Conservation (phyloP, 208 protist genomes). For the Naegleria gruberi region DNA sequence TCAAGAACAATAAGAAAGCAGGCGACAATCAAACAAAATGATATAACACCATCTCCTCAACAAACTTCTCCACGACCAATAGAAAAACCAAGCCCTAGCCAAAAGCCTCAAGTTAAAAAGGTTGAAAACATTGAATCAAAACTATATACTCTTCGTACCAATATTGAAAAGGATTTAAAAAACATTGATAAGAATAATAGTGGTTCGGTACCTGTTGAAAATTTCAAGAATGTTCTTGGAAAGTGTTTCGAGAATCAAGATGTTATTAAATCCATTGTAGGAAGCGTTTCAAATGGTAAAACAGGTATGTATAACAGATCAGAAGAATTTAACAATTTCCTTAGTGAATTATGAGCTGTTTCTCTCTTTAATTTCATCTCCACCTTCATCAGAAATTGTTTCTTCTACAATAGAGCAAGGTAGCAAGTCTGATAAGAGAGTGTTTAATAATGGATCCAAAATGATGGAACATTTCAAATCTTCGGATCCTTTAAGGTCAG, state of each 20-base stretch:
- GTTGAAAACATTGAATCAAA: no score
- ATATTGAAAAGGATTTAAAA: not conserved
- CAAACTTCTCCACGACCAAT: not conserved
- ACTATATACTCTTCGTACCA: not conserved
- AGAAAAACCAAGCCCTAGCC: not conserved
- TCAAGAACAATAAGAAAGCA: not conserved
- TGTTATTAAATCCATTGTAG: not conserved
- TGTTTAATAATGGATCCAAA: no score
- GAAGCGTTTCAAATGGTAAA: not conserved
- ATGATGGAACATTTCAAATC: not conserved
- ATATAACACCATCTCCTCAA: not conserved
- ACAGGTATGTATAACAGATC: not conserved
- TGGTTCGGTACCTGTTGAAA: not conserved
- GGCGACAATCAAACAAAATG: not conserved
- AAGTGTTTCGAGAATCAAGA: not conserved
- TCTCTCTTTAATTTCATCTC: not conserved
- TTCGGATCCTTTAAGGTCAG: not conserved
- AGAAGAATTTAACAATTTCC: not conserved
- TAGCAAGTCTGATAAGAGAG: no score
- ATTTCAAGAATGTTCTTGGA: not conserved
- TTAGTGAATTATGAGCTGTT: not conserved
- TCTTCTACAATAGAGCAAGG: not conserved
- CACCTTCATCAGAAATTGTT: not conserved
- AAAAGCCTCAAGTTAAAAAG: no score
- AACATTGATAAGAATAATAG: not conserved